Evolutionary conservation across 768 basidiomycete genomes (phyloP), one percentile per base, ranked within the genome.

Genomic region (Dioszegia crocea): DNA sequence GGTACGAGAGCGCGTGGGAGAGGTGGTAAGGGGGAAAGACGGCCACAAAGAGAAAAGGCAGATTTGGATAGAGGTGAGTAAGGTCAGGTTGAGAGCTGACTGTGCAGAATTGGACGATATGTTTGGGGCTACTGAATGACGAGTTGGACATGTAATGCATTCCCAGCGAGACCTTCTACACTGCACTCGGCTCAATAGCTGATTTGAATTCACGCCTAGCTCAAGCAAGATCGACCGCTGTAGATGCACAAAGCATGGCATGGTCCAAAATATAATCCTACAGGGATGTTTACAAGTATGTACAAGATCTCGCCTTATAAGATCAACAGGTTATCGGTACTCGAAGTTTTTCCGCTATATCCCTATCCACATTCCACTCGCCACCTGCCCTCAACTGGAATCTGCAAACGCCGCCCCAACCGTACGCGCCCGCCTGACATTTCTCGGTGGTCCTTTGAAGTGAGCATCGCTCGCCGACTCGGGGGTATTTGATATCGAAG

Each of bases 1-100:
- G 77, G 85, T 83, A 27, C 80, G 67, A 82, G 87, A 47, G 88
- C 89, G 71, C 77, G 77, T 38, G 91, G 91, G 73, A 82, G 86
- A 63, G 91, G 93, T 24, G 38, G 60, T 3, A 24, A 56, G 54
- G 55, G 60, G 14, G 44, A 56, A 2, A 33, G 63, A 36, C 36
- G 65, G 23, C 54, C 50, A 24, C 24, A 23, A 30, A 49, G 58
- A 31, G 65, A 60, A 4, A 67, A 64, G 51, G 71, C 68, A 12
- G 71, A 68, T 57, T 38, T 73, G 26, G 71, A 73, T 56, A 63
- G 52, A 31, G 71, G 71, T 73, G 45, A 66, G 66, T 70, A 6
- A 3, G 36, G 12, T 14, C 46, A 21, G 27, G 51, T 8, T 24
- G 17, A 6, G 17, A 12, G 33, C 17, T 40, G 30, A 36, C 9